A percentile compares a stretch with the other conserved stretches of the same genome.
phyloP scores from a whole-genome alignment of 768 basidiomycete genomes.

The Boletus tylopilopsis region DNA sequence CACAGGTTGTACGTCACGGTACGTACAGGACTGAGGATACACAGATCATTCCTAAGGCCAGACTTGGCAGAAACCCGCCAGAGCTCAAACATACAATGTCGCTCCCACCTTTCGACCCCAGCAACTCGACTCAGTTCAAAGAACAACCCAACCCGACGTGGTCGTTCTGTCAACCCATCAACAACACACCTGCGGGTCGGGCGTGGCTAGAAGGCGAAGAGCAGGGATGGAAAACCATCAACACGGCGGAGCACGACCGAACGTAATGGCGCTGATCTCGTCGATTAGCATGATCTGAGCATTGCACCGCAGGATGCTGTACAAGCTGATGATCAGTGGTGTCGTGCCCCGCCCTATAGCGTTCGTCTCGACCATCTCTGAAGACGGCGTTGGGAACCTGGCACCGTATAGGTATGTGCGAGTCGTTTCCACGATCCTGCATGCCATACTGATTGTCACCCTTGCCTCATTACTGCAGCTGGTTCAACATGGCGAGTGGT shows the following conservation, averaged over 20 bases:
- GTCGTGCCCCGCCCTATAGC: slow-evolving; percentile 45
- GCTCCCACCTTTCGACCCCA: slow-evolving; percentile 26
- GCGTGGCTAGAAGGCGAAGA: slow-evolving; percentile 34
- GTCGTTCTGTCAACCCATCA: slow-evolving; percentile 29
- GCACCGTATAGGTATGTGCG: slow-evolving; percentile 37
- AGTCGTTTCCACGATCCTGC: not conserved
- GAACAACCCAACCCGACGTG: slow-evolving; percentile 32
- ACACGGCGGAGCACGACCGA: slow-evolving; percentile 28
- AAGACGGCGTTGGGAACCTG: slow-evolving; percentile 36
- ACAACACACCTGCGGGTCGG: slow-evolving; percentile 26
- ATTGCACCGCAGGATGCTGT: slow-evolving; percentile 19
- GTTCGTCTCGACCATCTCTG: slow-evolving; percentile 37
- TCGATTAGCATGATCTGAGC: not conserved
- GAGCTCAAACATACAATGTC: slow-evolving; percentile 16
- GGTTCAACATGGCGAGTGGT: slow-evolving; percentile 26
- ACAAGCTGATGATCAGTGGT: slow-evolving; percentile 36
- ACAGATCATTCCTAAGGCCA: too few relatives aligned
- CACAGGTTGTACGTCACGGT: too few relatives aligned
- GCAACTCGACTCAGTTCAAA: slow-evolving; percentile 20
- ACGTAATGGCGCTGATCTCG: slow-evolving; percentile 10
- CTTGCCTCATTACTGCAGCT: slow-evolving; percentile 10
- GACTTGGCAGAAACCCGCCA: too few relatives aligned
- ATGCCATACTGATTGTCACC: not conserved
- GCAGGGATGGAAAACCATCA: slow-evolving; percentile 33
- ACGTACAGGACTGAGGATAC: too few relatives aligned